These are phyloP conservation scores for Pyricularia sp. DNA, from an alignment of 2,329 filamentous ascomycete genomes.

Conservation along the genomic window DNA sequence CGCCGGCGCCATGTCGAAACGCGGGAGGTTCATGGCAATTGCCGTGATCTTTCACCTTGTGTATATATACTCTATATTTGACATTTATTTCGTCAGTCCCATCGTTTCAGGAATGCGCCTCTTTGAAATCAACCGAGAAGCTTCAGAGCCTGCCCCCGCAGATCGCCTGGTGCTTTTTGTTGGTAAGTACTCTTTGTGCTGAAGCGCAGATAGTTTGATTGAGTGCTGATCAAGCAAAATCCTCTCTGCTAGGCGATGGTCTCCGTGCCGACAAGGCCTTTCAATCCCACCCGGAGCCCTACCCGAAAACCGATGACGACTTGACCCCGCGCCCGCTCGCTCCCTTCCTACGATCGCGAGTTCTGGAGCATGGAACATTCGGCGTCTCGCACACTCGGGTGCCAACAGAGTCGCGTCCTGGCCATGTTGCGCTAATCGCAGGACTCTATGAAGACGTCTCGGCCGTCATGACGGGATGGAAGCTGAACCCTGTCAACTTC, in stretches of 20 bases:
- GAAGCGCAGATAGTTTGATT: slow-evolving; percentile 1
- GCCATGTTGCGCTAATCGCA: slow-evolving; percentile 92
- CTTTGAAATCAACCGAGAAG: slow-evolving; percentile 53
- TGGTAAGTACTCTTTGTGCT: slow-evolving; percentile 37
- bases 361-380: slow-evolving; percentile 84
- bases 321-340: slow-evolving; percentile 68
- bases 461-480: slow-evolving; percentile 94
- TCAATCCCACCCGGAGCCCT: slow-evolving; percentile 82
- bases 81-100: slow-evolving; percentile 96
- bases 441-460: slow-evolving; percentile 97
- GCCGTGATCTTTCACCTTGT: slow-evolving; percentile 87
- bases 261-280: slow-evolving; percentile 96
- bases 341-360: slow-evolving; percentile 79
- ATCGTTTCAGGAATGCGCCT: slow-evolving; percentile 92
- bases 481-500: slow-evolving; percentile 94
- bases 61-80: slow-evolving; percentile 93
- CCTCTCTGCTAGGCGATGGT: slow-evolving; percentile 53
- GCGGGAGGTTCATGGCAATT: slow-evolving; percentile 73
- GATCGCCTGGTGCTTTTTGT: slow-evolving; percentile 88
- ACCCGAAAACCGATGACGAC: slow-evolving; percentile 51
- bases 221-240: slow-evolving; percentile 1
- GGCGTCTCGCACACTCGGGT: slow-evolving; percentile 95
- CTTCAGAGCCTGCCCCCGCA: slow-evolving; percentile 57
- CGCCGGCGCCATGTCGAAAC: slow-evolving; percentile 17
- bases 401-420: slow-evolving; percentile 89